Base-by-base conservation (phyloP, 1,284 basidiomycete species). In the Sutorius eximius region DNA sequence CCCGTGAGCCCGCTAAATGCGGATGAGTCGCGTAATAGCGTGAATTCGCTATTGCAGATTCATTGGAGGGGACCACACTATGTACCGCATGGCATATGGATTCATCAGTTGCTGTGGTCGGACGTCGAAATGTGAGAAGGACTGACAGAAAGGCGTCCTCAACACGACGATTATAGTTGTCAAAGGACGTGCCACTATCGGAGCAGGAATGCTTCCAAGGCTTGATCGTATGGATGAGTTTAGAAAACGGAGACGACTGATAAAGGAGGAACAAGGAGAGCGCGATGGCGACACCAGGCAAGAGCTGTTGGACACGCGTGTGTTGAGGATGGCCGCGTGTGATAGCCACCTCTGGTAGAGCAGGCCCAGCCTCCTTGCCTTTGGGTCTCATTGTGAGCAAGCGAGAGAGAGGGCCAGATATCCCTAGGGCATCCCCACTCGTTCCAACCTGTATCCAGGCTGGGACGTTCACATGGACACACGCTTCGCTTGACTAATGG, bases 1-100 rank as follows among this genome's bases (percentile, higher is more conserved):
- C 81, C 1, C 72, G 61, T 13, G 86, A 83, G 30, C 89, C 87
- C 3, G 88, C 88, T 45, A 90, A 72, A 70, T 91, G 89, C 27
- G 89, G 88, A 59, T 85, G 81, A 1, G 81, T 81, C 2, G 85
- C 84, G 69, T 81, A 87, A 34, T 72, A 67, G 29, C 81, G 80
- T 29, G 85, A 89, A 8, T 80, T 59, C 18, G 46, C 51, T 7
- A 71, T 27, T 2, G 70, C 68, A 20, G 61, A 68, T 30, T 68
- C 61, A 8, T 57, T 55, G 29, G 61, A 62, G 13, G 64, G 67
- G 24, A 70, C 56, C 4, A 49, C 47, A 32, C 65, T 71, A n/a
- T 33, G 45, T 37, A 43, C n/a, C 30, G 22, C 5, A 27, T 27
- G 24, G 5, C 24, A 5, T 27, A 27, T 27, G 24, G 4, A 27